Evolutionary conservation across 331 rosid species (phyloP), one percentile per base, ranked within the genome.

Genomic region (Cucumis variabilis): DNA sequence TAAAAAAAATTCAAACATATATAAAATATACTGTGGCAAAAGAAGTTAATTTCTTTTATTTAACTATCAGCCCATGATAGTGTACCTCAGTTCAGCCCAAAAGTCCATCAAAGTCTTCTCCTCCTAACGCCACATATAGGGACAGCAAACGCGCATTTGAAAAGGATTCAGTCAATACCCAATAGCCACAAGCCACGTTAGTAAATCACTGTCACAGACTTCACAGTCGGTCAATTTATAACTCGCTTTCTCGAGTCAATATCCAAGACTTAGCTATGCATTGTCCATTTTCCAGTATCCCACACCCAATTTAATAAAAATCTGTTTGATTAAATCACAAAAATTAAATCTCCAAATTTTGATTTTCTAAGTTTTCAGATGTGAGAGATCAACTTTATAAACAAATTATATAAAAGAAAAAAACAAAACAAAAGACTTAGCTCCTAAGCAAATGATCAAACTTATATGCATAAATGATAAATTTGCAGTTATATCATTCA

Each of bases 21-120:
- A 37, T 37, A 4, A 37, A 37, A 37, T 37, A 37, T 37, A 37
- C 4, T 37, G 41, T 37, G 41, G 3, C 3, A 37, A 37, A 37
- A 37, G 44, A 37, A 37, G 37, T 33, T 3, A 37, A 5, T 37
- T 37, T 2, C 4, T 33, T 33, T 48, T 9, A 51, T 3, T 53
- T 53, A 3, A 13, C 4, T 53, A 51, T 20, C 41, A 74, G 80
- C 28, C 80, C 82, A 76, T 9, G 14, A 46, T 46, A 46, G 21
- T 44, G 82, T 73, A 21, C 33, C 82, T 46, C 21, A 46, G 82
- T 46, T 27, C 46, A 51, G 67, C 84, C 84, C 84, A 76, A 51
- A 78, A 19, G 19, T 78, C 44, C 83, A 77, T 48, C 65, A 41
- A 41, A 75, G 30, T 23, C 12, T 41, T 9, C 9, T 46, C 28